Evolutionary conservation across 352 stramenopile species (phyloP).

Genomic region (Phytophthora cryptogea): DNA sequence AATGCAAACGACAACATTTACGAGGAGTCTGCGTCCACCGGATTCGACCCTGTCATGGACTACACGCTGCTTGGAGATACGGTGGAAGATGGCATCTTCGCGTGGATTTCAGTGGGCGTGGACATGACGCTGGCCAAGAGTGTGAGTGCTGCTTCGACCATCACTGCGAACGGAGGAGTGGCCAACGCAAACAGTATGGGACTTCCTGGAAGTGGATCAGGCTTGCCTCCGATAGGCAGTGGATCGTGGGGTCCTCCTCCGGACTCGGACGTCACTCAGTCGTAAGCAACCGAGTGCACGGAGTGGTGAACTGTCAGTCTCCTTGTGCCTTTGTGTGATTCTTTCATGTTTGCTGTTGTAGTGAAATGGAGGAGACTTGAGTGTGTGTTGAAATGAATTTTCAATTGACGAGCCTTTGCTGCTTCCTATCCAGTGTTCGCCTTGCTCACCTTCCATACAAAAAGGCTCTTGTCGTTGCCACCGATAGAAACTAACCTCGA

Average conservation of each 20-base stretch:
- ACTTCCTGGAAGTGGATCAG: slow-evolving; percentile 16
- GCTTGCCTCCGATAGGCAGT: slow-evolving; percentile 11
- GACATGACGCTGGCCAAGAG: slow-evolving; percentile 33
- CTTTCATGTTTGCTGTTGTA: not conserved
- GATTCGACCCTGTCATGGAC: slow-evolving; percentile 30
- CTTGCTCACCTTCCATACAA: slow-evolving; percentile 63
- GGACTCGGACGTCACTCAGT: slow-evolving; percentile 9
- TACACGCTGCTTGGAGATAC: slow-evolving; percentile 23
- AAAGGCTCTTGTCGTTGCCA: slow-evolving; percentile 69
- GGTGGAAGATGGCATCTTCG: slow-evolving; percentile 28
- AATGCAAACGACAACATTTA: slow-evolving; percentile 29
- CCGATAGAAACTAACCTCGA: slow-evolving; percentile 69
- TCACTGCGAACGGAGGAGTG: slow-evolving; percentile 28
- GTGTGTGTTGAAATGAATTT: slow-evolving; percentile 3
- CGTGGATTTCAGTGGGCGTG: slow-evolving; percentile 35
- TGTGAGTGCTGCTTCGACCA: slow-evolving; percentile 31
- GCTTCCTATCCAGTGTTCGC: not conserved
- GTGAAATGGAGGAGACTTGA: not conserved
- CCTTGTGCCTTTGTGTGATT: slow-evolving; percentile 1
- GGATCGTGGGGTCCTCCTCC: slow-evolving; percentile 13
- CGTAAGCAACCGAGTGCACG: slow-evolving; percentile 1
- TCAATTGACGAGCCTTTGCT: not conserved
- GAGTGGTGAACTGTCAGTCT: slow-evolving; percentile 6
- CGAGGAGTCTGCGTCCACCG: slow-evolving; percentile 13
- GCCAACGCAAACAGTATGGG: slow-evolving; percentile 23